These are phyloP conservation scores for Fusarium bulbicola DNA, from an alignment of 2,329 filamentous ascomycete species.

Conservation along the genomic window DNA sequence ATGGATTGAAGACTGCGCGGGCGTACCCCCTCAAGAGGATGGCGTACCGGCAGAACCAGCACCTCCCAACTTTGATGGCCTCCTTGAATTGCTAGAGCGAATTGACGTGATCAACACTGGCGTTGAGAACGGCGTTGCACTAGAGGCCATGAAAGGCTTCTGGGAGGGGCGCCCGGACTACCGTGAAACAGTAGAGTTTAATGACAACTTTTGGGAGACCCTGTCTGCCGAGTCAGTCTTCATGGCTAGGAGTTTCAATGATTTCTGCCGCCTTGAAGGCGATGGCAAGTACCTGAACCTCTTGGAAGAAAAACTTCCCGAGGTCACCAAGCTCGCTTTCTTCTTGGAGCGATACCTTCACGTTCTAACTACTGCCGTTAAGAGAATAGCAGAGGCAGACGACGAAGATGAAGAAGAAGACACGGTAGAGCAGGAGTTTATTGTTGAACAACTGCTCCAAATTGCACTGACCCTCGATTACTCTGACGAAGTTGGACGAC, in stretches of 20 bases:
- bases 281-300: slow-evolving; percentile 79
- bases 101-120: slow-evolving; percentile 94
- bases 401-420: slow-evolving; percentile 78
- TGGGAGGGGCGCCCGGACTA: slow-evolving; percentile 93
- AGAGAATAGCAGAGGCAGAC: slow-evolving; percentile 60
- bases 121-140: slow-evolving; percentile 86
- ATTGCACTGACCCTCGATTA: slow-evolving; percentile 94
- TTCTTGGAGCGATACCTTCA: slow-evolving; percentile 83
- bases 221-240: slow-evolving; percentile 88
- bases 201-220: slow-evolving; percentile 82
- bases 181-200: slow-evolving; percentile 74
- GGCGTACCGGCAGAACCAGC: slow-evolving; percentile 65
- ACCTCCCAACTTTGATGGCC: slow-evolving; percentile 78
- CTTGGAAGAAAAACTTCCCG: slow-evolving; percentile 92
- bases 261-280: slow-evolving; percentile 82
- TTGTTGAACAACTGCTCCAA: slow-evolving; percentile 93
- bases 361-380: slow-evolving; percentile 71
- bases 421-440: slow-evolving; percentile 90
- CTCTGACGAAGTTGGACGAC: slow-evolving; percentile 93
- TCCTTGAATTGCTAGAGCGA: slow-evolving; percentile 90
- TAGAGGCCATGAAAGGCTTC: slow-evolving; percentile 95
- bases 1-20: slow-evolving; percentile 97
- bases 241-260: slow-evolving; percentile 90
- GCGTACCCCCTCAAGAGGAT: slow-evolving; percentile 67
- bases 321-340: slow-evolving; percentile 90